These are phyloP conservation scores for Diutina catenulata DNA, from an alignment of 1,139 yeast genomes.

Conservation along the genomic window DNA sequence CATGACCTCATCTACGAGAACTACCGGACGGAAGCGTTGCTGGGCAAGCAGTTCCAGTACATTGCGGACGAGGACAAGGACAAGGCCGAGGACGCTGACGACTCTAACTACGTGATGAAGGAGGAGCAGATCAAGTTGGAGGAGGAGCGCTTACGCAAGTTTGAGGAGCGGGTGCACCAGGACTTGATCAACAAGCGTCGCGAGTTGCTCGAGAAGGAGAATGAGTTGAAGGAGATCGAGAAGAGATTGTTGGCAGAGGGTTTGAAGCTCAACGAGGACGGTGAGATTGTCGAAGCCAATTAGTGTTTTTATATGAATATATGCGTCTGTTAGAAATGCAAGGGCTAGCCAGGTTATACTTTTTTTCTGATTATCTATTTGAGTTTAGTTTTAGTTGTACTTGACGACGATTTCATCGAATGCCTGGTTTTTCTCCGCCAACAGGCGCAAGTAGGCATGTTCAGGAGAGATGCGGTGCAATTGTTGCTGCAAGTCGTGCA, in stretches of 20 bases:
- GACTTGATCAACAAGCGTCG: conserved; percentile 77
- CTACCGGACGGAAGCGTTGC: conserved; percentile 58
- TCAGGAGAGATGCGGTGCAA: conserved; percentile 31
- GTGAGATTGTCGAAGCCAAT: conserved; percentile 22
- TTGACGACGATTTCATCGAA: conserved; percentile 49
- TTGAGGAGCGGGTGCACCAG: conserved; percentile 81
- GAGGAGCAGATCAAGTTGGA: conserved; percentile 75
- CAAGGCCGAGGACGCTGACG: conserved; percentile 19
- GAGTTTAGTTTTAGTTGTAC: conserved; percentile 18
- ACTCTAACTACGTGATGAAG: conserved; percentile 40
- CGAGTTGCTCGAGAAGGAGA: conserved; percentile 79
- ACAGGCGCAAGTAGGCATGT: conserved; percentile 41
- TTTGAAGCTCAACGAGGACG: conserved; percentile 29
- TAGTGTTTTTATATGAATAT: too few relatives aligned
- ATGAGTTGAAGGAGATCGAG: conserved; percentile 76
- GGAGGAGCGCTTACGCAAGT: conserved; percentile 67
- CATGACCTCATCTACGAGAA: conserved; percentile 12
- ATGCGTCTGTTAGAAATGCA: not conserved
- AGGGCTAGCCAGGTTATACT: not conserved
- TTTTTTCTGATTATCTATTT: not conserved
- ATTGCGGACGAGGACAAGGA: not conserved
- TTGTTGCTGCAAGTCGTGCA: conserved; percentile 26
- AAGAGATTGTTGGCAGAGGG: conserved; percentile 56
- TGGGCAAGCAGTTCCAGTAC: conserved; percentile 13
- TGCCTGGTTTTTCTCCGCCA: conserved; percentile 36